phyloP scores from a whole-genome alignment of 148 eudicot species.

The Amaranthus hypochondriacus region DNA sequence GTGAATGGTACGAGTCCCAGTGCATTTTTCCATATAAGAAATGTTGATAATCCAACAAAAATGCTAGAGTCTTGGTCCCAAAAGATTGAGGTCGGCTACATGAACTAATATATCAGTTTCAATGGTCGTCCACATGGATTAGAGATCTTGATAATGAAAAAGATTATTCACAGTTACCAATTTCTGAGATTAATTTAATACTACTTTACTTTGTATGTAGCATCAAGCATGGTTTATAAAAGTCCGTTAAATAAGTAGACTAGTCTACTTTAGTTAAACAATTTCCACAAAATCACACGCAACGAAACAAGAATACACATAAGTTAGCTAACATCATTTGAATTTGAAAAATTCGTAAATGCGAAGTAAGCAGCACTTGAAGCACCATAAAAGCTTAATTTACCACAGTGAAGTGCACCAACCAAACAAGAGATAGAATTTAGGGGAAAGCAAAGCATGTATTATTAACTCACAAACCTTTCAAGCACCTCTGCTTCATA shows the following conservation, averaged over 20 bases:
- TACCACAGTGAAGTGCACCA: not conserved
- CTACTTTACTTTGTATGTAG: no score
- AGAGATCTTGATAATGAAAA: no score
- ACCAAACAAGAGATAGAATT: not conserved
- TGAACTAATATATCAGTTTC: no score
- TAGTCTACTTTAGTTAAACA: not conserved
- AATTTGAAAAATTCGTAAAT: not conserved
- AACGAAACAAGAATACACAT: not conserved
- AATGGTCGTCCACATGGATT: no score
- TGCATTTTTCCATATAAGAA: no score
- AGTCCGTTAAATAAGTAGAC: not conserved
- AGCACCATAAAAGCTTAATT: not conserved
- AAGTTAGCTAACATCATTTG: not conserved
- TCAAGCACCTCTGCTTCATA: slow-evolving; percentile 36
- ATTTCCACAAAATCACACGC: not conserved
- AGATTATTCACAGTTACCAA: no score
- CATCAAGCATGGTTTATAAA: not conserved
- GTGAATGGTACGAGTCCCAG: no score
- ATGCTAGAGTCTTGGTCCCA: no score
- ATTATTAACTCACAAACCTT: slow-evolving; percentile 43
- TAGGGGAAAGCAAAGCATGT: slow-evolving; percentile 7
- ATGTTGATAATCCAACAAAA: no score
- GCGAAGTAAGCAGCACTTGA: not conserved
- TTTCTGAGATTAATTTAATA: no score
- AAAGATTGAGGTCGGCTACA: no score